Base-by-base conservation (phyloP, 192 early-diverging fungal genomes). In the Backusella sp. region DNA sequence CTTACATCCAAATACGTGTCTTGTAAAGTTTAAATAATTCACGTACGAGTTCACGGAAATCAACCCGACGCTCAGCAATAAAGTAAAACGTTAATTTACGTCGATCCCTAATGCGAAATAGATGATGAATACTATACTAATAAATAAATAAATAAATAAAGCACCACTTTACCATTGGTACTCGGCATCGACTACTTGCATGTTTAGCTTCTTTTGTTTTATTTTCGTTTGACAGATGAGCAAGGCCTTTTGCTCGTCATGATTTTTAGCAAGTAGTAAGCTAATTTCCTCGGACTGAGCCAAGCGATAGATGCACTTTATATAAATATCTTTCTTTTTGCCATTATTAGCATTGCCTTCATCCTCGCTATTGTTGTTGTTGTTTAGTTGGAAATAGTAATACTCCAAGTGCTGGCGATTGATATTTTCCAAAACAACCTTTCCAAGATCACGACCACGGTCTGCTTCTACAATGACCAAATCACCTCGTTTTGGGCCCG, bases 51-150 rank as follows among this genome's bases (percentile, higher is more conserved):
- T 98, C 97, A 56, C 96, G 91, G 83, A 98, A 99, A 83, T 98
- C 97, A 70, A 99, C 95, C 41, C 97, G 91, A 76, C 92, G 91
- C 44, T 96, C 96, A 14, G 96, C 96, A 2, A 93, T 91, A 85
- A 97, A 99, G 82, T 96, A 97, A 70, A 98, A 99, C 0, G 97
- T 99, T 66, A 99, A 86, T 88, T 99, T 99, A 80, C 94, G 91
- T 21, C 98, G 89, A 85, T 99, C 97, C 92, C 92, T 95, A 78
- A 41, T 21, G 28, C 52, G 46, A 53, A 30, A 30, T 42, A 26
- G 28, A 35, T 17, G 11, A 67, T n/a, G 9, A 52, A 35, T 44
- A 32, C 3, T 32, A 32, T 32, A 32, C 3, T 32, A 32, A 32
- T 32, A 32, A 32, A 32, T 32, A 32, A 32, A 32, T 32, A 32